phyloP scores from a whole-genome alignment of 2,329 filamentous ascomycete genomes.

The Erysiphe pulchra region DNA sequence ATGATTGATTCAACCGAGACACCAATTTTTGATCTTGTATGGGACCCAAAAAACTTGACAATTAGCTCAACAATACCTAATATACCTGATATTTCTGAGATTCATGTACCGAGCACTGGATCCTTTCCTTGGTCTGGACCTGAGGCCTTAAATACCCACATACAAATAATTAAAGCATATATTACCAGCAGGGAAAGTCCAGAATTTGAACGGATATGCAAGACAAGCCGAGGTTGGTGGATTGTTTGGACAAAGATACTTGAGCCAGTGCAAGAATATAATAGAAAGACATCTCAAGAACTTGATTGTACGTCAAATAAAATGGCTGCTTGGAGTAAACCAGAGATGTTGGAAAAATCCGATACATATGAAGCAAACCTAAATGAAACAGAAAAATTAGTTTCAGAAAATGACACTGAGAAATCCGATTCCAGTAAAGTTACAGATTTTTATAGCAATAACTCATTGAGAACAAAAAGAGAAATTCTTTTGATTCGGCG shows the following conservation, averaged over 20 bases:
- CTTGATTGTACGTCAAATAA: no score
- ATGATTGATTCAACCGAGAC: slow-evolving; percentile 5
- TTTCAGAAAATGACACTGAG: not conserved
- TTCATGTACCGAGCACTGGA: slow-evolving; percentile 9
- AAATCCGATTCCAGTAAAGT: not conserved
- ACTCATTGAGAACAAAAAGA: slow-evolving; percentile 15
- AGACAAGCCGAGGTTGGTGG: slow-evolving; percentile 44
- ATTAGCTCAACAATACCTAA: slow-evolving; percentile 40
- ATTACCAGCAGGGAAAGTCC: slow-evolving; percentile 18
- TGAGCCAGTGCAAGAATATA: slow-evolving; percentile 13
- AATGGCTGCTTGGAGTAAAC: not conserved
- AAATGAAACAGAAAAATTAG: slow-evolving; percentile 2
- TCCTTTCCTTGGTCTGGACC: slow-evolving; percentile 26
- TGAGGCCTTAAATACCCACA: slow-evolving; percentile 39
- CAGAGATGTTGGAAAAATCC: not conserved
- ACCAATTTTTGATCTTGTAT: slow-evolving; percentile 34
- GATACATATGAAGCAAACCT: slow-evolving; percentile 1
- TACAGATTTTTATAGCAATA: not conserved
- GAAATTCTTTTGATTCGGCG: slow-evolving; percentile 35
- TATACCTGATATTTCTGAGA: slow-evolving; percentile 24
- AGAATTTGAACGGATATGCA: slow-evolving; percentile 34
- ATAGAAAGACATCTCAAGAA: not conserved
- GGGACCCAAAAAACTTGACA: slow-evolving; percentile 29
- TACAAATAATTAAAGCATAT: slow-evolving; percentile 33
- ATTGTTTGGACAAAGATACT: slow-evolving; percentile 37